Evolutionary conservation across 1,139 yeast genomes (phyloP), one percentile per base, ranked within the genome.

Genomic region (Pichia sp.): DNA sequence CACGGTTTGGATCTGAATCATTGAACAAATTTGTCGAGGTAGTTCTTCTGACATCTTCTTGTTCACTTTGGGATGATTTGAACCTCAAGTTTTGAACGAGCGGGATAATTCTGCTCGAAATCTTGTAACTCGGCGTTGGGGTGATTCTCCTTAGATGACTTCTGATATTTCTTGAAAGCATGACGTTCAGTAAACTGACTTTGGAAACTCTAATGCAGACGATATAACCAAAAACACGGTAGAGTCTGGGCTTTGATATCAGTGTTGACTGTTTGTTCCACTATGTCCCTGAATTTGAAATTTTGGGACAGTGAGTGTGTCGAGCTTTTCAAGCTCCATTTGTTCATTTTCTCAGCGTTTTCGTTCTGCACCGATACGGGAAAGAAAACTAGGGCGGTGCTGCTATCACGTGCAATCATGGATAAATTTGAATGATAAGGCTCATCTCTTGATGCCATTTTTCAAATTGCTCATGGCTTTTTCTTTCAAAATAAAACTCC

Each of bases 1-100:
- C 80, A 67, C 95, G 78, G 56, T 82, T 76, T 18, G 91, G 90
- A 48, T 57, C 60, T 62, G 85, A 90, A 48, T 56, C 56, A 49
- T 54, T 51, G 34, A 46, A 55, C 13, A 57, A 42, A 28, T 49
- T 52, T 3, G 60, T 57, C 3, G 54, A 34, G 5, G 58, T 50
- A 6, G 39, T 3, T 26, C 51, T 55, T 23, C 49, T 50, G 9
- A 10, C 22, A 4, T 28, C 16, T 19, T 23, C 45, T 2, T 30
- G 7, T 4, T 28, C 21, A 16, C 3, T n/a, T 25, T 21, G 16
- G 4, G 49, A 49, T 3, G 56, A 51, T 19, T 49, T 49, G 23
- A 54, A 51, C 39, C 56, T 54, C 22, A 48, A 19, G 2, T 16
- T 47, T 23, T 26, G 45, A 41, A 45, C 13, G 13, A 16, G 13